Percentiles rank a stretch among this genome's conserved stretches.
Evolutionary conservation across 768 basidiomycete species (phyloP).

Genomic region (Agaricus sinodeliciosus): DNA sequence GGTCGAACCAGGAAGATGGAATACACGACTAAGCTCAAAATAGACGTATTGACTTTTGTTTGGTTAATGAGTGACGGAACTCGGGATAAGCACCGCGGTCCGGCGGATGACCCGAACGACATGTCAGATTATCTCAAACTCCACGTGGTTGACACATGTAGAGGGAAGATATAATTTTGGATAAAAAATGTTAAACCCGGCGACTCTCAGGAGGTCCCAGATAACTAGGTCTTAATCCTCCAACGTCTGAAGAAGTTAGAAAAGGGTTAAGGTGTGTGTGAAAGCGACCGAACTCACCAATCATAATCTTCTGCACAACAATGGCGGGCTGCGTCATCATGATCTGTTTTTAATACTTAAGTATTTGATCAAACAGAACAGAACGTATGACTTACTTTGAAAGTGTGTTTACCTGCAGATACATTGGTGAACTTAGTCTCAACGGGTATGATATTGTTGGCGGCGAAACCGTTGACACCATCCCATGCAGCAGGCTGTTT

Average conservation of each 20-base stretch:
- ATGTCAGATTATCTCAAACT: too few species aligned
- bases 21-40: not conserved
- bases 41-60: not conserved
- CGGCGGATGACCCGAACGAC: too few species aligned
- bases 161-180: too few species aligned
- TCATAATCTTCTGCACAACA: constrained; percentile 53
- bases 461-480: constrained; percentile 41
- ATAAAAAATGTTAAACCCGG: constrained; percentile 9
- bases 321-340: constrained; percentile 54
- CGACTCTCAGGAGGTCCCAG: constrained; percentile 60
- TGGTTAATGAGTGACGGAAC: not conserved
- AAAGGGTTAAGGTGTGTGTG: not conserved
- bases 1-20: not conserved
- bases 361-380: not conserved
- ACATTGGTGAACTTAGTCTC: constrained; percentile 31
- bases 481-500: constrained; percentile 38
- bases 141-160: too few species aligned
- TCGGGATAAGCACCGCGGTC: too few species aligned
- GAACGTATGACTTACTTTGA: constrained; percentile 33
- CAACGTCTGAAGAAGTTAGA: constrained; percentile 34
- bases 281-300: constrained; percentile 27
- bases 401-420: constrained; percentile 46
- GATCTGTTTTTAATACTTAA: constrained; percentile 23
- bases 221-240: constrained; percentile 47
- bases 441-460: constrained; percentile 40